Percentiles rank a stretch among this genome's conserved stretches.
Conservation (phyloP, 1,284 basidiomycete genomes). For the Paramarasmius palmivorus region DNA sequence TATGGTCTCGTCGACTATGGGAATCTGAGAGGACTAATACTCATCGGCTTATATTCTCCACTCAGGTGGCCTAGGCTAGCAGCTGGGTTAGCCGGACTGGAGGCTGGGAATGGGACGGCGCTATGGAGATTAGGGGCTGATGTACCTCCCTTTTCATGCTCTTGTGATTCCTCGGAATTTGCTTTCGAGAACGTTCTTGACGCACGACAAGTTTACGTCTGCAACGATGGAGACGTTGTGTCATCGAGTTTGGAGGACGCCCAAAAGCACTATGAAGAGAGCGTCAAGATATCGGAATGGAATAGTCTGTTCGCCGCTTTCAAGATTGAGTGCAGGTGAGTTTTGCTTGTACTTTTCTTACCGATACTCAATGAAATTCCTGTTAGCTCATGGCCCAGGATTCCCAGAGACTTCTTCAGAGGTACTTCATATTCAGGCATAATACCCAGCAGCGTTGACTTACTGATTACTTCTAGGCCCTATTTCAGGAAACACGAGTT, state of each 20-base stretch:
- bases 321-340: not conserved
- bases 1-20: slow-evolving; percentile 15
- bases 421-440: not conserved
- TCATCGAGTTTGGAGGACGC: not conserved
- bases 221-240: not conserved
- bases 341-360: not conserved
- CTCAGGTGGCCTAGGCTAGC: not conserved
- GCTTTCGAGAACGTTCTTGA: not conserved
- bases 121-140: not conserved
- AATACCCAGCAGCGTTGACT: not conserved
- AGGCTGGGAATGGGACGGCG: not conserved
- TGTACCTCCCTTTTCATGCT: slow-evolving; percentile 16
- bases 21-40: not conserved
- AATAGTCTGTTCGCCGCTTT: not conserved
- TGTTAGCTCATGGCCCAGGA: not conserved
- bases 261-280: not conserved
- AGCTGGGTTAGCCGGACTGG: not conserved
- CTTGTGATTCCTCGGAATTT: not conserved
- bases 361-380: not conserved
- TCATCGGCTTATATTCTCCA: not conserved
- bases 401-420: not conserved
- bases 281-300: not conserved
- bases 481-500: not conserved
- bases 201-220: not conserved
- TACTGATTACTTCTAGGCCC: not conserved